A percentile compares a stretch with the other conserved stretches of the same genome.
Evolutionary conservation across 768 basidiomycete species (phyloP).

Genomic region (Mycena floridula): DNA sequence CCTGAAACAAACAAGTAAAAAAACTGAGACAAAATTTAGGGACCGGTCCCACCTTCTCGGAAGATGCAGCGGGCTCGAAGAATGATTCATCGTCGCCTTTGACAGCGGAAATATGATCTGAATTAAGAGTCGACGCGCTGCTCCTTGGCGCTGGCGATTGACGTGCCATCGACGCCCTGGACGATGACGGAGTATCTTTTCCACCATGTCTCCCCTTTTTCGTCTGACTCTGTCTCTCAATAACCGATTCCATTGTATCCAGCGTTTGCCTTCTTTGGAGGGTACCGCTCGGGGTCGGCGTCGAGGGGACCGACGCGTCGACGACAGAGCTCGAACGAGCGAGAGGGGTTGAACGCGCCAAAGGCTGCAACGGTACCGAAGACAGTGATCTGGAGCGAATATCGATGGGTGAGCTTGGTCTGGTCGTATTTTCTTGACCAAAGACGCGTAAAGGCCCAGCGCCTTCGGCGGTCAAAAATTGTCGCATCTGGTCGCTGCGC

Average conservation of each 20-base stretch:
- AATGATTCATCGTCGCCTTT: too few species aligned
- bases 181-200: conserved; percentile 30
- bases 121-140: conserved; percentile 44
- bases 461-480: conserved; percentile 59
- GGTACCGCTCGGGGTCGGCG: conserved; percentile 62
- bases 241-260: conserved; percentile 73
- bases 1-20: conserved; percentile 7
- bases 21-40: too few species aligned
- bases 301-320: conserved; percentile 50
- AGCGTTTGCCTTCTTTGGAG: conserved; percentile 48
- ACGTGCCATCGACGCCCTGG: conserved; percentile 23
- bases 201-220: conserved; percentile 46
- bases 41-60: too few species aligned
- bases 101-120: too few species aligned
- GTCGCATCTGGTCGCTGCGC: conserved; percentile 76
- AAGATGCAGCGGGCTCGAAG: too few species aligned
- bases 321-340: conserved; percentile 44
- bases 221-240: conserved; percentile 62
- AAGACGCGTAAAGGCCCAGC: conserved; percentile 38
- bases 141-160: conserved; percentile 48
- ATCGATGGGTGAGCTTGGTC: conserved; percentile 28
- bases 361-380: conserved; percentile 23
- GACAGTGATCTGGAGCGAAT: conserved; percentile 29
- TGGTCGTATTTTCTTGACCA: conserved; percentile 26
- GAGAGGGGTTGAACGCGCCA: conserved; percentile 38